Evolutionary conservation across 306 rosid genomes (phyloP).

Genomic region (Trichosanthes truncata): DNA sequence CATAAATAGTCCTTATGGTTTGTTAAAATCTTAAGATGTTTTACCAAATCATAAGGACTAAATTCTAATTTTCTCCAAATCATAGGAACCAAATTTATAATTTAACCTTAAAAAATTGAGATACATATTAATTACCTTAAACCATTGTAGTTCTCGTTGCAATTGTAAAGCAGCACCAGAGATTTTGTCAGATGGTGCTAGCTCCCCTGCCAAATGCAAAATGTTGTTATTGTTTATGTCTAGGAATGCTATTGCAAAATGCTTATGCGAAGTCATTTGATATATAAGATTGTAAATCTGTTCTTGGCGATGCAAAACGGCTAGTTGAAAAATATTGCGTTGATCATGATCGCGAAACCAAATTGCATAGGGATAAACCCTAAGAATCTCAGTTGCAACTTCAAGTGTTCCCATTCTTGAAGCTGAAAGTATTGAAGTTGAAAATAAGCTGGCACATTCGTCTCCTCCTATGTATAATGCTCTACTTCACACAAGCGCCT

Average conservation of each 20-base stretch:
- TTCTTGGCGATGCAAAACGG: not conserved
- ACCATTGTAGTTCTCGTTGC: slow-evolving; percentile 8
- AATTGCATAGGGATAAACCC: not conserved
- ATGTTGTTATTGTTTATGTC: slow-evolving; percentile 1
- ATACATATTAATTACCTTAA: not conserved
- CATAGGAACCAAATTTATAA: no score
- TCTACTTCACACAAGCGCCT: not conserved
- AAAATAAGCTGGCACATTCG: not conserved
- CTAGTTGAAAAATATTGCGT: not conserved
- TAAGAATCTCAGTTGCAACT: not conserved
- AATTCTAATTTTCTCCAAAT: no score
- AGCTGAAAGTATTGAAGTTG: slow-evolving; percentile 1
- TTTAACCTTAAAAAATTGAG: no score
- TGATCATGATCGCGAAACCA: not conserved
- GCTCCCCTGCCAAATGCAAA: not conserved
- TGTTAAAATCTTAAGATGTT: no score
- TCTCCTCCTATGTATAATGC: not conserved
- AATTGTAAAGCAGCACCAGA: slow-evolving; percentile 4
- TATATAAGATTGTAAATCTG: not conserved
- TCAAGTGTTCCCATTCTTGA: not conserved
- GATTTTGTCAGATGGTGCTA: not conserved
- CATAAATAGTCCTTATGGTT: no score
- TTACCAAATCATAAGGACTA: no score
- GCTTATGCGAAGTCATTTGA: slow-evolving; percentile 7
- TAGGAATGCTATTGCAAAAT: no score